A percentile compares a stretch with the other conserved stretches of the same genome.
These are phyloP conservation scores for Erythrobasidium yunnanense DNA, from an alignment of 768 basidiomycete species.

Conservation along the genomic window DNA sequence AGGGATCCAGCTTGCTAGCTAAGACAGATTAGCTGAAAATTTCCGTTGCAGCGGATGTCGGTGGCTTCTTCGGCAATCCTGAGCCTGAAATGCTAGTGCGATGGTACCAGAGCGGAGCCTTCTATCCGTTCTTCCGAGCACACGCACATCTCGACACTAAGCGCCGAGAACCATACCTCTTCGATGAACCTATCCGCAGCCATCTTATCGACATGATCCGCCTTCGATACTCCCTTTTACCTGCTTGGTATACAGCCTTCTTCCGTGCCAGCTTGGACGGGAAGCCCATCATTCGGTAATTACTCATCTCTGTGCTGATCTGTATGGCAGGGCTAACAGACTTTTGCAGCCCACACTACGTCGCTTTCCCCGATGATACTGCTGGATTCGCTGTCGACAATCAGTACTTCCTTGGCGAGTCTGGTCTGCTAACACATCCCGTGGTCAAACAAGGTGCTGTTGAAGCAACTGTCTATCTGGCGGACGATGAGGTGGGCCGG, in stretches of 20 bases:
- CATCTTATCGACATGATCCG: constrained; percentile 67
- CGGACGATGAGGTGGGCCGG: constrained; percentile 58
- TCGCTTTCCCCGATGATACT: constrained; percentile 79
- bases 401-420: constrained; percentile 80
- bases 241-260: constrained; percentile 97
- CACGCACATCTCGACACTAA: constrained; percentile 98
- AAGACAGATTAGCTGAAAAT: background rate
- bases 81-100: constrained; percentile 85
- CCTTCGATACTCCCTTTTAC: constrained; percentile 73
- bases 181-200: constrained; percentile 76
- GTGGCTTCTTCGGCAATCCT: constrained; percentile 97
- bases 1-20: background rate
- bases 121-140: constrained; percentile 95
- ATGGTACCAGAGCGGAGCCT: constrained; percentile 93
- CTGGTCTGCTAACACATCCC: constrained; percentile 83
- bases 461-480: constrained; percentile 65
- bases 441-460: constrained; percentile 63
- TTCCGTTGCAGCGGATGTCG: constrained; percentile 68
- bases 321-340: background rate
- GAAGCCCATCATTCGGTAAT: constrained; percentile 63
- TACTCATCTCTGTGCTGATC: background rate
- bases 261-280: constrained; percentile 72
- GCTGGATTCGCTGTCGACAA: constrained; percentile 81
- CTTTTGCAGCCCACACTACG: constrained; percentile 72
- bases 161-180: constrained; percentile 85